Conservation (phyloP, 106 monocot species). For the Allium cepa region DNA sequence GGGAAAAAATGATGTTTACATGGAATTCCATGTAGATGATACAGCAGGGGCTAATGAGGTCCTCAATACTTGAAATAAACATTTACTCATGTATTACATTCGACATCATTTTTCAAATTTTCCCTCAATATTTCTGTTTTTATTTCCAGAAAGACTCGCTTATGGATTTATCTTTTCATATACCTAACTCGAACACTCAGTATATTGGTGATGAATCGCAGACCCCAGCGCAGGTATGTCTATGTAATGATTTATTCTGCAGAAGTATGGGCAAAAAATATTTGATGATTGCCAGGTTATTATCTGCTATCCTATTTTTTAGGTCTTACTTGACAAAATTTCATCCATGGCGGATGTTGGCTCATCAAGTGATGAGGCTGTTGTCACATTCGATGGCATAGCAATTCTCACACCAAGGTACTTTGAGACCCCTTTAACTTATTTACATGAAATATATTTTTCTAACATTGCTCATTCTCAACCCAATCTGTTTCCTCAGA, state of each 20-base stretch:
- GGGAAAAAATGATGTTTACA: conserved; percentile 91
- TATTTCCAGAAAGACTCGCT: conserved; percentile 80
- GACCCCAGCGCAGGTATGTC: conserved; percentile 78
- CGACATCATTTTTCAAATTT: not conserved
- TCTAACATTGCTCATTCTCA: not conserved
- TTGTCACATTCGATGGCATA: conserved; percentile 92
- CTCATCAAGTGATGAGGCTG: conserved; percentile 84
- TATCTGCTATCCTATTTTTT: conserved; percentile 14
- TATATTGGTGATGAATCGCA: conserved; percentile 88
- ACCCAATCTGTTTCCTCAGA: conserved; percentile 26
- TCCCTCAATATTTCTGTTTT: not conserved
- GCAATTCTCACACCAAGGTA: conserved; percentile 92
- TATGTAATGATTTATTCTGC: not conserved
- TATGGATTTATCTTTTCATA: conserved; percentile 91
- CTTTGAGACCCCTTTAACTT: not conserved
- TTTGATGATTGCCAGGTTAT: not conserved
- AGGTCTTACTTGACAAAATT: conserved; percentile 88
- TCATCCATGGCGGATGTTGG: conserved; percentile 85
- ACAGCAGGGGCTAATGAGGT: conserved; percentile 99
- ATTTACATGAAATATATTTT: not conserved
- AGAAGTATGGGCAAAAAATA: not conserved
- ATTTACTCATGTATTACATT: not conserved
- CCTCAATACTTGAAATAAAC: not conserved
- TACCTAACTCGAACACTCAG: conserved; percentile 91
- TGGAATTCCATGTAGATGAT: conserved; percentile 99